Evolutionary conservation across 352 stramenopile genomes (phyloP).

Genomic region (Pythium chondricola): DNA sequence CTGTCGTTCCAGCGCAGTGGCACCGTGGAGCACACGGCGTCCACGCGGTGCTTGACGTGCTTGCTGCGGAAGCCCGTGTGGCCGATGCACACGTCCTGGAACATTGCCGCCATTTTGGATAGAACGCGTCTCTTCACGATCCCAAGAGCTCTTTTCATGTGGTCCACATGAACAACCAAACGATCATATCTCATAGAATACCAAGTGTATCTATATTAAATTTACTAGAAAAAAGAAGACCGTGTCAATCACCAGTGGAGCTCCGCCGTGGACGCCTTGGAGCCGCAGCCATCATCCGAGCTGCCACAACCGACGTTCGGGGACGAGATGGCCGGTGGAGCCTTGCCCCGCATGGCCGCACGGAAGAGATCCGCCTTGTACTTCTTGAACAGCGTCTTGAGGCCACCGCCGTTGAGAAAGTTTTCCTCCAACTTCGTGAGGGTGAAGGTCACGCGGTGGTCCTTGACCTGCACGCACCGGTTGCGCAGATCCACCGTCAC

Average conservation of each 20-base stretch:
- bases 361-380: slow-evolving; percentile 85
- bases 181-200: too few relatives aligned
- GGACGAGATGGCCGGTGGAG: slow-evolving; percentile 41
- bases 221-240: slow-evolving; percentile 6
- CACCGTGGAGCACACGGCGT: slow-evolving; percentile 20
- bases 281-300: slow-evolving; percentile 6
- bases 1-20: slow-evolving; percentile 29
- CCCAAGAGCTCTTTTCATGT: not conserved
- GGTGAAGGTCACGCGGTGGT: slow-evolving; percentile 58
- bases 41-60: slow-evolving; percentile 25
- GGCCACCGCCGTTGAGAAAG: slow-evolving; percentile 69
- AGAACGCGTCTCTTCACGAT: slow-evolving; percentile 20
- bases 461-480: slow-evolving; percentile 50
- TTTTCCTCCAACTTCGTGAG: slow-evolving; percentile 76
- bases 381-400: slow-evolving; percentile 72
- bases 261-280: slow-evolving; percentile 1
- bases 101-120: too few relatives aligned
- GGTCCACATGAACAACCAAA: too few relatives aligned
- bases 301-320: slow-evolving; percentile 48
- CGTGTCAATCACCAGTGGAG: slow-evolving; percentile 7
- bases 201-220: slow-evolving; percentile 10
- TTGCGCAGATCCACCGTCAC: slow-evolving; percentile 70
- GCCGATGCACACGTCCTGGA: slow-evolving; percentile 50
- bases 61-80: slow-evolving; percentile 51
- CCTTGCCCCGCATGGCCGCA: slow-evolving; percentile 72